A percentile compares a stretch with the other conserved stretches of the same genome.
These are phyloP conservation scores for Cyclotella kingstonii DNA, from an alignment of 108 stramenopile genomes.

Conservation along the genomic window DNA sequence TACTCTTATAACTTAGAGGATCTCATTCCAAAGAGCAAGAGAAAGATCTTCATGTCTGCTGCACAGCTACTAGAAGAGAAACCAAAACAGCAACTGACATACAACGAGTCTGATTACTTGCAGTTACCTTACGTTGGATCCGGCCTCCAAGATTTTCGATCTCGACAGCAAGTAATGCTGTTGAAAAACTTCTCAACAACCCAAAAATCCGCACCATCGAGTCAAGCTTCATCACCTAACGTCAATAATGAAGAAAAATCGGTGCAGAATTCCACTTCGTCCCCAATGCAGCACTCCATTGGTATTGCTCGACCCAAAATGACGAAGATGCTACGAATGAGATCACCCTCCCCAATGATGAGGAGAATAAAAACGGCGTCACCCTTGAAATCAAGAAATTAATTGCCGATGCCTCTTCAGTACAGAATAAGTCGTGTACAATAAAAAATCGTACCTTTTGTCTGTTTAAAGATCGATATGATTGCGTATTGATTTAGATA, in stretches of 20 bases:
- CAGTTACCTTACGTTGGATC: slow-evolving; percentile 5
- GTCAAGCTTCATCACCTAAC: neutral
- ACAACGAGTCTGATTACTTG: slow-evolving; percentile 6
- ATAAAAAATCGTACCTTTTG: too few relatives aligned
- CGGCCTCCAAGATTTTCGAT: slow-evolving; percentile 7
- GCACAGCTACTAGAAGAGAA: neutral
- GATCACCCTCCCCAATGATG: slow-evolving; percentile 5
- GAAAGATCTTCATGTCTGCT: slow-evolving; percentile 3
- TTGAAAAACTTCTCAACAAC: neutral
- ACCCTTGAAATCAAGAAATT: too few relatives aligned
- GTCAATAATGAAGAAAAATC: neutral
- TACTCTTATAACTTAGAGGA: slow-evolving; percentile 26
- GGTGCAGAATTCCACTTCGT: neutral
- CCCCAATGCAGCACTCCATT: slow-evolving; percentile 1
- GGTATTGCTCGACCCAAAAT: slow-evolving; percentile 2
- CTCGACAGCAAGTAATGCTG: slow-evolving; percentile 1
- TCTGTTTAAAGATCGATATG: too few relatives aligned
- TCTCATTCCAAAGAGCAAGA: neutral
- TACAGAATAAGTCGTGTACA: too few relatives aligned
- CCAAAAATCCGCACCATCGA: too few relatives aligned
- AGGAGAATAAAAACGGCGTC: neutral
- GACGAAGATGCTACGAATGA: slow-evolving; percentile 5
- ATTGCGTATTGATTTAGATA: too few relatives aligned
- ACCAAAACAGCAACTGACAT: slow-evolving; percentile 5
- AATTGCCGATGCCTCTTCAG: too few relatives aligned